Evolutionary conservation across 2,329 filamentous ascomycete species (phyloP), one percentile per base, ranked within the genome.

Genomic region (Colletotrichum truncatum): DNA sequence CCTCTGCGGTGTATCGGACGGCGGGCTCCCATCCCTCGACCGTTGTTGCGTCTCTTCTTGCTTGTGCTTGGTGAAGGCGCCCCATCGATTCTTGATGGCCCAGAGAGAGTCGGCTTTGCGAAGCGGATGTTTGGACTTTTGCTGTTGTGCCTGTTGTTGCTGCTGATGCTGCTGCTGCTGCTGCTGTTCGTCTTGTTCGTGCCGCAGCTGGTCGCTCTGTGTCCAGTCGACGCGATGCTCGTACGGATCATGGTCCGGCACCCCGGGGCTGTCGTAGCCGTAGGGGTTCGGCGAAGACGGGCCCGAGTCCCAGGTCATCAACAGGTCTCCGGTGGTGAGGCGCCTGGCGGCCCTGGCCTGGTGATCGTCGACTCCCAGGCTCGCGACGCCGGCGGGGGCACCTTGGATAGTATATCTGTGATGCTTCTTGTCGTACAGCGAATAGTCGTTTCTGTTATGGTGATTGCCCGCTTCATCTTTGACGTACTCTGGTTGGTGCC

Each of bases 171-270:
- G 66, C 34, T 56, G 48, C 69, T 68, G 69, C n/a, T n/a, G n/a
- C n/a, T n/a, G n/a, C n/a, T n/a, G n/a, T n/a, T n/a, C n/a, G n/a
- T n/a, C n/a, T n/a, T n/a, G n/a, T n/a, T n/a, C n/a, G 66, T 69
- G 66, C 61, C 67, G 51, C 14, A 70, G 52, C 73, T 88, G 84
- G 67, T 88, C 86, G 69, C 81, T 84, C 72, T 89, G 86, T 28
- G 84, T 84, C 87, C 87, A 89, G 73, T 89, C 86, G 59, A 84
- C 82, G 30, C 81, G 77, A 69, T 80, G 78, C 58, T 81, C 76
- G 28, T 78, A 67, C 12, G 70, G 55, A 4, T 70, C 45, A 66
- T 66, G 67, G 4, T 64, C 66, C 23, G 68, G 62, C 62, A 73
- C 64, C 7, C 75, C 72, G 12, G 71, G 58, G 34, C 71, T 70